Percentiles rank a stretch among this genome's conserved stretches.
These are phyloP conservation scores for Tricholoma matsutake DNA, from an alignment of 768 basidiomycete genomes.

Conservation along the genomic window DNA sequence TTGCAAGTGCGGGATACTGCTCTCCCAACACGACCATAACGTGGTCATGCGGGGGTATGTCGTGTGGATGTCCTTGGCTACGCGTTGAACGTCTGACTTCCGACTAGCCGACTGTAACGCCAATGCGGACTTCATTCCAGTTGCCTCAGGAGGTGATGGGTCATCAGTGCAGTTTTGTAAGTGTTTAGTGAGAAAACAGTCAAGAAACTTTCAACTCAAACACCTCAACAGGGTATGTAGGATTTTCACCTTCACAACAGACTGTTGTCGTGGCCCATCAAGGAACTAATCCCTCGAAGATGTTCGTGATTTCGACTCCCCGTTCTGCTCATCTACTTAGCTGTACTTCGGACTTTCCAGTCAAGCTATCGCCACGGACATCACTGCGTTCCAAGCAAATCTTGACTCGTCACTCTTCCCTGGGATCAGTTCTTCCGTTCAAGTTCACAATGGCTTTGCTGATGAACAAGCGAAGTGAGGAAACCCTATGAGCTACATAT, in stretches of 20 bases:
- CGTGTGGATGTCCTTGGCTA: conserved; percentile 8
- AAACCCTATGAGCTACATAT: background rate
- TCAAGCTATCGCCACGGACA: conserved; percentile 36
- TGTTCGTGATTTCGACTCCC: conserved; percentile 22
- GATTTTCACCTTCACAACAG: conserved; percentile 29
- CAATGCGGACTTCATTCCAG: conserved; percentile 39
- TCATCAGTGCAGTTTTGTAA: conserved; percentile 36
- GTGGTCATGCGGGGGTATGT: conserved; percentile 53
- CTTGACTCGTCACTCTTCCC: conserved; percentile 47
- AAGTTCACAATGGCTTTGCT: conserved; percentile 47
- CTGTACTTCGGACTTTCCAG: background rate
- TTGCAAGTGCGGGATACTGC: conserved; percentile 53
- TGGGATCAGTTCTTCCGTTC: conserved; percentile 38
- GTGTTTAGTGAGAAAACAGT: conserved; percentile 1
- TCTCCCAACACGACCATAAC: conserved; percentile 35
- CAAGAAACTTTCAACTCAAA: background rate
- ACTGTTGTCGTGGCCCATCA: conserved; percentile 43
- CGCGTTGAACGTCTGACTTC: background rate
- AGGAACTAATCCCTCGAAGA: conserved; percentile 36
- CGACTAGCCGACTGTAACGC: conserved; percentile 35
- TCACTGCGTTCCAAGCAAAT: conserved; percentile 29
- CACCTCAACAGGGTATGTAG: conserved; percentile 19
- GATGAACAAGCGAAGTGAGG: conserved; percentile 42
- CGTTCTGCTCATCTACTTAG: background rate
- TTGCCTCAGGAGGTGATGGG: conserved; percentile 46